Evolutionary conservation across 352 stramenopile genomes (phyloP), one percentile per base, ranked within the genome.

Genomic region (Phytophthora boehmeriae): DNA sequence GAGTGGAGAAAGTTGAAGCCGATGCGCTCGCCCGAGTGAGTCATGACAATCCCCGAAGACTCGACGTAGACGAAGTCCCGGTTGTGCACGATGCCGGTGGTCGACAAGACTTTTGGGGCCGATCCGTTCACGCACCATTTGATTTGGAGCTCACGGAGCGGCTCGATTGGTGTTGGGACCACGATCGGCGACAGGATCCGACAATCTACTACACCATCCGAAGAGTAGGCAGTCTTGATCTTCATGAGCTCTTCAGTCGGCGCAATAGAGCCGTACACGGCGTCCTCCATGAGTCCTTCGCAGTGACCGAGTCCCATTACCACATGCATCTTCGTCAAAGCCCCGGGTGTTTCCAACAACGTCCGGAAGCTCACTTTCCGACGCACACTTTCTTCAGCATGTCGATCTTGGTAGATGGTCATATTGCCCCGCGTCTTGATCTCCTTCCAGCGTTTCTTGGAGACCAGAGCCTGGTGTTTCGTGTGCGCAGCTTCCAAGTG

Each of bases 41-140:
- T 68, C 34, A 59, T 56, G 14, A 73, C 55, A 59, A 85, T 62
- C 0, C 76, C 76, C 5, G 63, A 73, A 16, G 71, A 68, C 45
- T 87, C 74, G 42, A 84, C 62, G 52, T 76, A 83, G 19, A 87
- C 63, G n/a, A 77, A 74, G 44, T 87, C 77, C 34, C 77, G 77
- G 30, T 77, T 74, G 44, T 74, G 73, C 41, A 80, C 71, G n/a
- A 84, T 46, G 4, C 63, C 68, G 16, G 19, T 16, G 13, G 6
- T 17, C 13, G 66, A 64, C 27, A 80, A 59, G 42, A 76, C 30
- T 25, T 72, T 55, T 19, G 75, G 67, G 32, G 74, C 70, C 27
- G 61, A 74, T 23, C 59, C 69, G 14, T 84, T 83, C 44, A 88
- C 69, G 47, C 54, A 65, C 78, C 78, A 88, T 25, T 80, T 80